Evolutionary conservation across 2,329 filamentous ascomycete species (phyloP).

Genomic region (Raffaelea ambrosiae): DNA sequence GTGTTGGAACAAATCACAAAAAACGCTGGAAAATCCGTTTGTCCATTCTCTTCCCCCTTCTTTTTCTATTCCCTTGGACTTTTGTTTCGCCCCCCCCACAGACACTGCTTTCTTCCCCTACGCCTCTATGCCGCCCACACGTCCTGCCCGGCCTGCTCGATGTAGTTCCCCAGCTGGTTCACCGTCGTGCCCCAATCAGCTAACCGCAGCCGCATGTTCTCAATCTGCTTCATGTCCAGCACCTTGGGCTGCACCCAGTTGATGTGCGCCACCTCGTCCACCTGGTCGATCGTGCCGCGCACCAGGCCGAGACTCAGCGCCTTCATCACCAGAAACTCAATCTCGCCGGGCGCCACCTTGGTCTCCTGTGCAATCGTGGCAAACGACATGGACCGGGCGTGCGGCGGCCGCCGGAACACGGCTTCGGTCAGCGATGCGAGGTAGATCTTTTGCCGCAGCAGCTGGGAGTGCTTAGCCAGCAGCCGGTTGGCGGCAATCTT

Average conservation of each 20-base stretch:
- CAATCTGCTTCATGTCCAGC: conserved; percentile 89
- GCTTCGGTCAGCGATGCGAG: conserved; percentile 92
- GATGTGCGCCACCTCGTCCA: conserved; percentile 87
- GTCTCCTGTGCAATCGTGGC: conserved; percentile 82
- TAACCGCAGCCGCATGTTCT: conserved; percentile 78
- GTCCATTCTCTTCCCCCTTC: too few species aligned
- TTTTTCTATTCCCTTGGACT: too few species aligned
- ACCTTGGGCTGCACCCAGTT: conserved; percentile 99
- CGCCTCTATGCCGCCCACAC: conserved; percentile 83
- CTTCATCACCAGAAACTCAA: conserved; percentile 98
- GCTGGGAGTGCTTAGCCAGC: conserved; percentile 68
- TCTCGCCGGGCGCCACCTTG: conserved; percentile 82
- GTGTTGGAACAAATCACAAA: too few species aligned
- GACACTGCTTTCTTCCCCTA: conserved; percentile 6
- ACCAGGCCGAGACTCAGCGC: conserved; percentile 88
- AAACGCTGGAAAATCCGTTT: too few species aligned
- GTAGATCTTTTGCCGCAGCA: conserved; percentile 95
- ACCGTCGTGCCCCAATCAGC: conserved; percentile 95
- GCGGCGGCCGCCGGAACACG: conserved; percentile 89
- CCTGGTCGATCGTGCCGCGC: conserved; percentile 90
- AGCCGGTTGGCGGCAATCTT: conserved; percentile 75
- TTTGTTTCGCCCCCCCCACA: not conserved
- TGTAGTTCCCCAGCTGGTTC: conserved; percentile 94
- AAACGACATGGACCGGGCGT: conserved; percentile 93
- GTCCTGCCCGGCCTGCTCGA: conserved; percentile 86